A percentile compares a stretch with the other conserved stretches of the same genome.
phyloP scores from a whole-genome alignment of 805 yeast genomes.

The Candida lessepsii region DNA sequence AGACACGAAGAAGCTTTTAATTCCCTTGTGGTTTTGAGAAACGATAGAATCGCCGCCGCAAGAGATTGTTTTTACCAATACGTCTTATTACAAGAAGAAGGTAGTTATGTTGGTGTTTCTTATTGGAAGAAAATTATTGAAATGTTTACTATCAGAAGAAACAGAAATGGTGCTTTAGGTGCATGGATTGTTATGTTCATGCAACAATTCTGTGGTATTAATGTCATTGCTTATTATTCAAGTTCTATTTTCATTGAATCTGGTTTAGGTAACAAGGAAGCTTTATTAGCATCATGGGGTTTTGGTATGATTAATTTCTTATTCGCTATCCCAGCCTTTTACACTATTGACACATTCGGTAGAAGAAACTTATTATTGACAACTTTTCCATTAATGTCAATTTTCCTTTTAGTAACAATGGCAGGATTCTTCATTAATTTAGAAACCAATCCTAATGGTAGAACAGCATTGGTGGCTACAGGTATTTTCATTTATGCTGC shows the following conservation, averaged over 20 bases:
- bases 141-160: conserved; percentile 70
- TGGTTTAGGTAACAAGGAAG: conserved; percentile 58
- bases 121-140: conserved; percentile 48
- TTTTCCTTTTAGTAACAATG: conserved; percentile 59
- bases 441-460: conserved; percentile 42
- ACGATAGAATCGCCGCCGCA: conserved; percentile 54
- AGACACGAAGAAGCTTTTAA: conserved; percentile 50
- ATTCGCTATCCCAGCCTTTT: conserved; percentile 81
- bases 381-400: conserved; percentile 63
- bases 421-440: conserved; percentile 69
- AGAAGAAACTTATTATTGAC: conserved; percentile 58
- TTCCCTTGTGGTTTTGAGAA: conserved; percentile 47
- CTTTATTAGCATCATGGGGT: conserved; percentile 81
- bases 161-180: conserved; percentile 78
- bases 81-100: conserved; percentile 60
- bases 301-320: conserved; percentile 79
- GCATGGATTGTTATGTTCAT: conserved; percentile 82
- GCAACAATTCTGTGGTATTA: conserved; percentile 91
- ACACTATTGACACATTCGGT: conserved; percentile 75
- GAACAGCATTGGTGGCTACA: conserved; percentile 63
- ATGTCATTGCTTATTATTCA: conserved; percentile 83
- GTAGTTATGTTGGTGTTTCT: conserved; percentile 42
- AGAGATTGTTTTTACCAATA: conserved; percentile 62
- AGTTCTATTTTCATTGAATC: conserved; percentile 71
- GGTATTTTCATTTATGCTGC: conserved; percentile 74